These are phyloP conservation scores for Pezicula carpinea DNA, from an alignment of 2,329 filamentous ascomycete genomes.

Conservation along the genomic window DNA sequence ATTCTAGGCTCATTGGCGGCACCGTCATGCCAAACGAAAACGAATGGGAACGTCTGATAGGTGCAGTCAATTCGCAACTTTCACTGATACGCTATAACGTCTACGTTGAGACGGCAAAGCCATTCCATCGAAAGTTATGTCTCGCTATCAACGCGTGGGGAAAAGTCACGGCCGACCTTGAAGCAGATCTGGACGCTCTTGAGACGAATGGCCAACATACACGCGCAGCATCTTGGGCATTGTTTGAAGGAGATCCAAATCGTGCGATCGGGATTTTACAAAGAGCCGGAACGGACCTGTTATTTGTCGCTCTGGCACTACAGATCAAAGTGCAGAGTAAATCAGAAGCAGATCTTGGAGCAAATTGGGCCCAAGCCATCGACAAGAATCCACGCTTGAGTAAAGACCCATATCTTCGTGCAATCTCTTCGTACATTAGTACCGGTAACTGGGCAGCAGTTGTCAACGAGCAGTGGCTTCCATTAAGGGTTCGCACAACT, in stretches of 20 bases:
- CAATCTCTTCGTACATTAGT: constrained; percentile 72
- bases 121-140: constrained; percentile 69
- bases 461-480: constrained; percentile 67
- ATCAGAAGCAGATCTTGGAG: constrained; percentile 28
- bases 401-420: constrained; percentile 74
- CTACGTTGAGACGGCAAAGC: constrained; percentile 57
- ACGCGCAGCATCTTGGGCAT: constrained; percentile 69
- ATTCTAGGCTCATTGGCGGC: constrained; percentile 42
- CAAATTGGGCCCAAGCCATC: constrained; percentile 24
- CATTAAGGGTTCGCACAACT: constrained; percentile 68
- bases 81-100: constrained; percentile 55
- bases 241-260: constrained; percentile 67
- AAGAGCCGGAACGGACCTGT: constrained; percentile 60
- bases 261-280: constrained; percentile 68
- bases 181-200: constrained; percentile 40
- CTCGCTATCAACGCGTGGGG: constrained; percentile 73
- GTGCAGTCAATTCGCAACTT: constrained; percentile 57
- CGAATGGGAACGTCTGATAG: constrained; percentile 59
- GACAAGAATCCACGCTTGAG: constrained; percentile 37
- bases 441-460: constrained; percentile 73
- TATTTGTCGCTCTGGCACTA: constrained; percentile 64
- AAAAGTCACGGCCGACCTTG: constrained; percentile 43
- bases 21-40: constrained; percentile 37
- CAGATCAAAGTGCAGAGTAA: constrained; percentile 54
- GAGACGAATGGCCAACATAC: constrained; percentile 54